Percentiles rank a stretch among this genome's conserved stretches.
phyloP scores from a whole-genome alignment of 441 rosid species.

The Gossypium lobatum region DNA sequence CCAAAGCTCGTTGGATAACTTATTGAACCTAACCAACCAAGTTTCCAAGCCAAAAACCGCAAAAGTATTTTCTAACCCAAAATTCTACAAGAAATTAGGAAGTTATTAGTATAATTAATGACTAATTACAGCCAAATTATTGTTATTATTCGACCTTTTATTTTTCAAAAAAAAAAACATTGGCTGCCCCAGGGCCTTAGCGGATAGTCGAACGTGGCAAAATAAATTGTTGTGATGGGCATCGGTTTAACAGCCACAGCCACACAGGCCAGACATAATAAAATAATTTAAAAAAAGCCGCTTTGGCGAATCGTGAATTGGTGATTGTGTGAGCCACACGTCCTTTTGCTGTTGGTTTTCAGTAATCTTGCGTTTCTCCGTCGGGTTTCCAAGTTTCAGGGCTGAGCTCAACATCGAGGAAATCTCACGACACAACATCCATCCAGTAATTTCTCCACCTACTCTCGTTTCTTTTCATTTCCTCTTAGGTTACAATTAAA shows the following conservation, averaged over 20 bases:
- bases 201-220: neutral
- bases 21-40: neutral
- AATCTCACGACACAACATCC: neutral
- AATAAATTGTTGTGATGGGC: neutral
- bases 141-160: neutral
- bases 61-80: neutral
- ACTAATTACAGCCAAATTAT: neutral
- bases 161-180: neutral
- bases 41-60: neutral
- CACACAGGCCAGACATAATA: neutral
- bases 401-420: neutral
- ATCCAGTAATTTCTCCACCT: neutral
- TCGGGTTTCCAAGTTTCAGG: neutral
- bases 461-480: neutral
- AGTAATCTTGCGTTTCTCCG: neutral
- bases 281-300: neutral
- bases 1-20: neutral
- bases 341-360: neutral
- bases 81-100: neutral
- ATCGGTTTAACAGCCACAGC: neutral
- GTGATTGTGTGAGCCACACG: constrained; percentile 7
- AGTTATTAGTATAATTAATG: neutral
- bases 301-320: neutral
- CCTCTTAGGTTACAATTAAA: neutral
- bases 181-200: neutral